phyloP scores from a whole-genome alignment of 768 basidiomycete genomes.

The Amanita phalloides region DNA sequence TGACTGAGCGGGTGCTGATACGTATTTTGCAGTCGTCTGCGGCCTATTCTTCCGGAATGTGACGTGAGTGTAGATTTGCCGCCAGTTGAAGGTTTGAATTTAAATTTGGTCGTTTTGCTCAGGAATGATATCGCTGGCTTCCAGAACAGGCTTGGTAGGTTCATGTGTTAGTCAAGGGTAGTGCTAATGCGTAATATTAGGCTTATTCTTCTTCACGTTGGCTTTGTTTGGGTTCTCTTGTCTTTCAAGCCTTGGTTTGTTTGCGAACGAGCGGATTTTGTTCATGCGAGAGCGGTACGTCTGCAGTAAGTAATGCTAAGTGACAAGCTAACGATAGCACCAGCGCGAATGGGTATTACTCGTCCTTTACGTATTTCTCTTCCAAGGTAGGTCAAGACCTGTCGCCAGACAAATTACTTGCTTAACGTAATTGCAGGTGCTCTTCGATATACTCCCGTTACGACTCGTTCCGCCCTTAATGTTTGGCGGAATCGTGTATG shows the following conservation, averaged over 20 bases:
- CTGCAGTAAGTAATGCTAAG: not conserved
- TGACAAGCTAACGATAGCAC: not conserved
- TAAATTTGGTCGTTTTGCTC: not conserved
- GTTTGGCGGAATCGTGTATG: constrained; percentile 93
- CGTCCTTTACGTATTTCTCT: constrained; percentile 91
- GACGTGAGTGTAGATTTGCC: constrained; percentile 32
- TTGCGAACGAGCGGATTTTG: constrained; percentile 89
- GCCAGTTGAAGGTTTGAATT: not conserved
- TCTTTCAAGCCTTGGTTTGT: constrained; percentile 84
- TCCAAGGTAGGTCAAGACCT: constrained; percentile 58
- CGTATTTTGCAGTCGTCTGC: constrained; percentile 55
- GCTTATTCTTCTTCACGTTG: constrained; percentile 96
- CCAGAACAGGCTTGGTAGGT: constrained; percentile 79
- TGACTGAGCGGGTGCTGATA: constrained; percentile 2
- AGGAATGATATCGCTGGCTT: constrained; percentile 93
- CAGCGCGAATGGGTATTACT: constrained; percentile 89
- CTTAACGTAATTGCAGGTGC: constrained; percentile 36
- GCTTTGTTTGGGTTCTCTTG: constrained; percentile 96
- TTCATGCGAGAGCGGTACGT: constrained; percentile 96
- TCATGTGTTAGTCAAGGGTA: not conserved
- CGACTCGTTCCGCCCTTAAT: constrained; percentile 92
- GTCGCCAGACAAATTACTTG: not conserved
- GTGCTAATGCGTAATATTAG: constrained; percentile 19
- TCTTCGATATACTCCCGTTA: constrained; percentile 93
- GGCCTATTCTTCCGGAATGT: constrained; percentile 90